Base-by-base conservation (phyloP, 73 alveolate genomes). In the Paraurostyla sp. region DNA sequence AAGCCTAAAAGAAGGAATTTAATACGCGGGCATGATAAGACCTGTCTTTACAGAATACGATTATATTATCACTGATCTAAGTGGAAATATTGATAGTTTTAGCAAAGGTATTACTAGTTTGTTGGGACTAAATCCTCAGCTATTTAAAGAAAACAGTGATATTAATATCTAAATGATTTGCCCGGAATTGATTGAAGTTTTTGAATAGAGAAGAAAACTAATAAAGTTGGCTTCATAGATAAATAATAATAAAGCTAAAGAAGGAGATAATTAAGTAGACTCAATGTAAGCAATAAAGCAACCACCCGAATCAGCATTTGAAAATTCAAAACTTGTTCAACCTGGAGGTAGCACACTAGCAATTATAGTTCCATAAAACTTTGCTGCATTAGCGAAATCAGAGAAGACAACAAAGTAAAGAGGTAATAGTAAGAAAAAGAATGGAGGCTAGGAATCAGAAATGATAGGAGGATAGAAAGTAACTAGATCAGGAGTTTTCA, bases 1-100 rank as follows among this genome's bases (percentile, higher is more conserved):
- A 23, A 25, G 88, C n/a, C 52, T 85, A 25, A 71, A 48, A 38
- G 93, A 85, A 42, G 93, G 93, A 4, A 71, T 85, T 2, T 38
- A 85, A 54, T 85, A 85, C 43, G 87, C 49, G 0, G 93, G 93
- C 1, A 85, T 85, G 93, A 71, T 85, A 7, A 69, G 88, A 51
- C 80, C 87, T 0, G 50, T 38, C 15, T 36, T 38, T 43, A 23
- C 93, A 20, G 88, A 68, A 23, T 36, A 35, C 30, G 93, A 85
- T 18, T 71, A 71, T 30, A 69, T 85, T 25, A 27, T 85, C 0
- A 43, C 71, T 1, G 71, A 42, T 45, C 49, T 49, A n/a, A 42
- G 36, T 50, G 93, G 93, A 6, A 71, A 71, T 43, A 68, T 85
- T 36, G 87, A 68, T 38, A 15, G 82, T 15, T 85, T 85, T 60